Evolutionary conservation across 257 asterid genomes (phyloP).

Genomic region (Rehmannia glutinosa): DNA sequence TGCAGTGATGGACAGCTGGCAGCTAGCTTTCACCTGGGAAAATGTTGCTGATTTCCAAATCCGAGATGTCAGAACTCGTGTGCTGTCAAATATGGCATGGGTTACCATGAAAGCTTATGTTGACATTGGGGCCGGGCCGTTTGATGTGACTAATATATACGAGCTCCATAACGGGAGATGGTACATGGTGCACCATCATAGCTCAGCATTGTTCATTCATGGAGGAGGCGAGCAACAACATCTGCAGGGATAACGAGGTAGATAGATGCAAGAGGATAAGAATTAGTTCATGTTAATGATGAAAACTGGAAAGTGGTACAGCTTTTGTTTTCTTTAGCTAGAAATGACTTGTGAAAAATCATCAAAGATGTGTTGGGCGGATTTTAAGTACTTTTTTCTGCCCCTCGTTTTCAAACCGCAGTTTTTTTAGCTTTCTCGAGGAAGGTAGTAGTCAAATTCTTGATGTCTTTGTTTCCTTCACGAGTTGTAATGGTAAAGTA

Average conservation of each 20-base stretch:
- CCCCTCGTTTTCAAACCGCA: too few relatives aligned
- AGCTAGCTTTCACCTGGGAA: constrained; percentile 72
- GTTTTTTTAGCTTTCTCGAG: constrained; percentile 1
- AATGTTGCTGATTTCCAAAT: constrained; percentile 64
- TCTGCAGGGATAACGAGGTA: constrained; percentile 39
- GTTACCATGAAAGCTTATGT: constrained; percentile 84
- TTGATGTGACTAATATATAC: constrained; percentile 56
- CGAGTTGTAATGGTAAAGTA: constrained; percentile 14
- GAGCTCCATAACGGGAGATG: constrained; percentile 86
- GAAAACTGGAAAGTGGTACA: constrained; percentile 36
- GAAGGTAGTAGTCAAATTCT: constrained; percentile 14
- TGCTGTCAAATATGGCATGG: constrained; percentile 75
- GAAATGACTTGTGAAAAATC: constrained; percentile 16
- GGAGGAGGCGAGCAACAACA: constrained; percentile 52
- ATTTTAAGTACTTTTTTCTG: too few relatives aligned
- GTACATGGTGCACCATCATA: constrained; percentile 97
- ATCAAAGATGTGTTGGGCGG: too few relatives aligned
- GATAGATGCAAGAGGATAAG: constrained; percentile 7
- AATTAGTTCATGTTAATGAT: constrained; percentile 26
- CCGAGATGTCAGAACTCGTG: constrained; percentile 75
- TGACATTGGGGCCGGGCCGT: constrained; percentile 46
- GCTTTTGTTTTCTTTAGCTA: constrained; percentile 33
- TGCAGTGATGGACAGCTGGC: constrained; percentile 94
- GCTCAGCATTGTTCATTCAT: constrained; percentile 48
- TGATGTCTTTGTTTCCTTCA: constrained; percentile 23